A percentile compares a stretch with the other conserved stretches of the same genome.
These are phyloP conservation scores for Phialocephala sp. DNA, from an alignment of 2,329 filamentous ascomycete species.

Conservation along the genomic window DNA sequence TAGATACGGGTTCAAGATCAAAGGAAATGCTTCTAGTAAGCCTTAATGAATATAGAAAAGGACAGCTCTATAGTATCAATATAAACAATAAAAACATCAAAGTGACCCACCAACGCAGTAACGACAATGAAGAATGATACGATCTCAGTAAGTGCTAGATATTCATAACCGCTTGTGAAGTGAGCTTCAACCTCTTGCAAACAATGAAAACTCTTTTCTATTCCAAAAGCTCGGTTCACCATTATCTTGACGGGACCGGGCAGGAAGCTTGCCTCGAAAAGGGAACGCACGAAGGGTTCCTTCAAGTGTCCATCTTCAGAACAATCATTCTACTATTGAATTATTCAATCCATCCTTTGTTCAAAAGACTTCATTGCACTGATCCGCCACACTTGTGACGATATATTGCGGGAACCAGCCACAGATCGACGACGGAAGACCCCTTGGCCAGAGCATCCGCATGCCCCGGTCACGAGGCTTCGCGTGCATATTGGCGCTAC, in stretches of 20 bases:
- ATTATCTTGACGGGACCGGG: not conserved
- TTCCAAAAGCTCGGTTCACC: not conserved
- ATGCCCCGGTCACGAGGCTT: slow-evolving; percentile 8
- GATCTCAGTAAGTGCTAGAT: too few species aligned
- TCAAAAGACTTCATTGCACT: not conserved
- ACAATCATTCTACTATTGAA: not conserved
- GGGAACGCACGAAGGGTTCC: not conserved
- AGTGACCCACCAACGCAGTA: too few species aligned
- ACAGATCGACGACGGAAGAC: slow-evolving; percentile 1
- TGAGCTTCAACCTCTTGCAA: too few species aligned
- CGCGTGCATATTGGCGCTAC: slow-evolving; percentile 10
- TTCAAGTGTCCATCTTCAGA: not conserved
- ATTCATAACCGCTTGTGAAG: too few species aligned
- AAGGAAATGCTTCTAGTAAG: too few species aligned
- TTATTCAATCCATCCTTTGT: not conserved
- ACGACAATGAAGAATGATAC: too few species aligned
- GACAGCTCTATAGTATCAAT: too few species aligned
- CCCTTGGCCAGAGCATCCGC: not conserved
- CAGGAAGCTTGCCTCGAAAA: slow-evolving; percentile 1
- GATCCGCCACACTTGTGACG: not conserved
- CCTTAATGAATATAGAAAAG: too few species aligned
- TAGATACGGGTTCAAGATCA: too few species aligned
- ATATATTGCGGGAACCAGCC: slow-evolving; percentile 11
- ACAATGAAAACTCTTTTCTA: not conserved
- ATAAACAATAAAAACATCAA: too few species aligned